These are phyloP conservation scores for Apiosordaria backusii DNA, from an alignment of 495 filamentous ascomycete species.

Conservation along the genomic window DNA sequence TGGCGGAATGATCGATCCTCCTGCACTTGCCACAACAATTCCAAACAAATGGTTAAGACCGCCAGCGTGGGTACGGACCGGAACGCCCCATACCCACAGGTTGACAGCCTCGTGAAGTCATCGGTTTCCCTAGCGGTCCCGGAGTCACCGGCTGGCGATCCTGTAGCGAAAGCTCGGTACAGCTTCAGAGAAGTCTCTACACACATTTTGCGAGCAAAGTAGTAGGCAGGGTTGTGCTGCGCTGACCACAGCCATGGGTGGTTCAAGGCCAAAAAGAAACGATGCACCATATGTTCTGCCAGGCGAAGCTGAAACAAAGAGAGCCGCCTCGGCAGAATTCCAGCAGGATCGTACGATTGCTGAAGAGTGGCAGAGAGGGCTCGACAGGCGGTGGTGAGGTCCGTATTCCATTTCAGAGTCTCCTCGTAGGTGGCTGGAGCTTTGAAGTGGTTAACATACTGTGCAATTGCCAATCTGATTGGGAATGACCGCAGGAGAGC, in stretches of 20 bases:
- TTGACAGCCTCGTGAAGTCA: slow-evolving; percentile 42
- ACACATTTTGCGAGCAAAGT: slow-evolving; percentile 46
- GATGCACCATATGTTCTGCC: slow-evolving; percentile 42
- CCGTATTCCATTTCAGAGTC: slow-evolving; percentile 37
- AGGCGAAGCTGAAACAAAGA: slow-evolving; percentile 38
- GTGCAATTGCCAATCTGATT: slow-evolving; percentile 34
- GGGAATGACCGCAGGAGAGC: slow-evolving; percentile 37
- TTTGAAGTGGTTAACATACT: slow-evolving; percentile 37
- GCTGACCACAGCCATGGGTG: slow-evolving; percentile 36
- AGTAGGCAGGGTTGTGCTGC: slow-evolving; percentile 40
- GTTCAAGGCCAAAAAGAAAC: slow-evolving; percentile 55
- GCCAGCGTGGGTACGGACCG: slow-evolving; percentile 44
- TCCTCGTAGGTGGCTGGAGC: slow-evolving; percentile 33
- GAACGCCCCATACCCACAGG: slow-evolving; percentile 48
- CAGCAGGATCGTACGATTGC: slow-evolving; percentile 34
- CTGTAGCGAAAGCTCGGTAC: slow-evolving; percentile 30
- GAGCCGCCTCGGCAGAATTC: slow-evolving; percentile 31
- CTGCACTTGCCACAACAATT: slow-evolving; percentile 48
- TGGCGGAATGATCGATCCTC: slow-evolving; percentile 50
- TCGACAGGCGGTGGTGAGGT: slow-evolving; percentile 34
- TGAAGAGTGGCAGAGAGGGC: slow-evolving; percentile 31
- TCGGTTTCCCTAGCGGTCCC: slow-evolving; percentile 26
- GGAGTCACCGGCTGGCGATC: slow-evolving; percentile 21
- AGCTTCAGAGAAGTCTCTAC: slow-evolving; percentile 46
- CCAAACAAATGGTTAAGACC: slow-evolving; percentile 43